Base-by-base conservation (phyloP, 495 filamentous ascomycete genomes). In the Acidiella bohemica region DNA sequence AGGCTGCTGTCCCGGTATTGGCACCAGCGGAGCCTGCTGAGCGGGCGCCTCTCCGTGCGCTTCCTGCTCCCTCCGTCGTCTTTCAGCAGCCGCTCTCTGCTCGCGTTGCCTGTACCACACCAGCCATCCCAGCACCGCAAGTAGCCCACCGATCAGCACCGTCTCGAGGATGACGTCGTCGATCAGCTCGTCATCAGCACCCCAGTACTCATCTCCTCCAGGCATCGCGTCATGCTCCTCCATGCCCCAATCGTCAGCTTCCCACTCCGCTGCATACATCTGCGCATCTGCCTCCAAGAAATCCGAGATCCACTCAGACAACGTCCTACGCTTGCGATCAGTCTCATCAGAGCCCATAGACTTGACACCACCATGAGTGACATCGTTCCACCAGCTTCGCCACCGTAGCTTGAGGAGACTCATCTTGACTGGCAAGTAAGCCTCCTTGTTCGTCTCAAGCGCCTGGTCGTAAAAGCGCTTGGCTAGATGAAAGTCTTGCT, bases 381-480 rank as follows among this genome's bases (percentile, higher is more conserved):
- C 66, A 0, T 77, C 83, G 46, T 99, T 96, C 90, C 90, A 99
- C 43, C 78, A 83, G 54, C 84, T 87, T 41, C 85, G 74, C 21
- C 75, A 63, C 11, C 88, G 68, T 39, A 99, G 63, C 60, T 96
- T 96, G 37, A 92, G 64, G 32, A 99, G 61, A 45, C 83, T 83
- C 16, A 99, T 63, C 20, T 84, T 79, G 2, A 96, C 92, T 0
- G 90, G 92, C n/a, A 95, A 66, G 55, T 96, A 95, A 0, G 92
- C 84, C 59, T 96, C 92, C 24, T 31, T 29, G 51, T 93, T 99
- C 3, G 84, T 90, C 55, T 83, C 83, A 13, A 93, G 63, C 0
- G 90, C 87, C 37, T 84, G 69, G 54, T 99, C 90, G 54, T 99
- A 99, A 60, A 82, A 92, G 18, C 90, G 67, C 61, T 99, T 99